Percentiles rank a stretch among this genome's conserved stretches.
Evolutionary conservation across 1,139 yeast species (phyloP).

Genomic region (Yamadazyma jaroonii): DNA sequence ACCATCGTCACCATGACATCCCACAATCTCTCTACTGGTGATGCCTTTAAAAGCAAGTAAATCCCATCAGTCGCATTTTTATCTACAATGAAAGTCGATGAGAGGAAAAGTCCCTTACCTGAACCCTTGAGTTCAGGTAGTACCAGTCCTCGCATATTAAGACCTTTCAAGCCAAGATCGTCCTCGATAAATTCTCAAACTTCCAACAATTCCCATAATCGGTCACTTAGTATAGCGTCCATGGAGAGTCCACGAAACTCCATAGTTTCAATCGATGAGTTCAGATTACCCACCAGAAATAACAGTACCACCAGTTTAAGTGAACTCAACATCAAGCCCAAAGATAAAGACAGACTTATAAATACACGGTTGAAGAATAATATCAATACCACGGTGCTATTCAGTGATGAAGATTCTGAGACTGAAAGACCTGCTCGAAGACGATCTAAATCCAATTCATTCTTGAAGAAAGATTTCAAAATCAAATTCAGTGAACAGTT

Average conservation of each 20-base stretch:
- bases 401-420: constrained; percentile 39
- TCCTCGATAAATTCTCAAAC: constrained; percentile 34
- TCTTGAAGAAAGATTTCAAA: constrained; percentile 28
- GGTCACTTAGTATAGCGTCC: constrained; percentile 40
- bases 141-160: constrained; percentile 22
- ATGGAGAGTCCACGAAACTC: constrained; percentile 44
- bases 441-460: constrained; percentile 13
- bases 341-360: constrained; percentile 1
- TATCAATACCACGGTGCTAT: constrained; percentile 9
- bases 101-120: constrained; percentile 12
- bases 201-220: constrained; percentile 22
- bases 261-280: constrained; percentile 40
- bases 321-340: constrained; percentile 9
- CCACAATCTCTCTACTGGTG: no score
- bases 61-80: background rate
- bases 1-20: no score
- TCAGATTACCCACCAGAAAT: constrained; percentile 27
- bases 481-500: constrained; percentile 26
- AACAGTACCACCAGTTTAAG: constrained; percentile 31
- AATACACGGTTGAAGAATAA: constrained; percentile 20
- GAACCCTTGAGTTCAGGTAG: constrained; percentile 16
- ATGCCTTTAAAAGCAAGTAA: no score
- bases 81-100: constrained; percentile 8
- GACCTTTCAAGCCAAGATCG: constrained; percentile 23
- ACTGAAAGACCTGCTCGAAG: constrained; percentile 17